Percentiles rank a stretch among this genome's conserved stretches.
phyloP scores from a whole-genome alignment of 139 green algal genomes.

The Chlorella sp. region DNA sequence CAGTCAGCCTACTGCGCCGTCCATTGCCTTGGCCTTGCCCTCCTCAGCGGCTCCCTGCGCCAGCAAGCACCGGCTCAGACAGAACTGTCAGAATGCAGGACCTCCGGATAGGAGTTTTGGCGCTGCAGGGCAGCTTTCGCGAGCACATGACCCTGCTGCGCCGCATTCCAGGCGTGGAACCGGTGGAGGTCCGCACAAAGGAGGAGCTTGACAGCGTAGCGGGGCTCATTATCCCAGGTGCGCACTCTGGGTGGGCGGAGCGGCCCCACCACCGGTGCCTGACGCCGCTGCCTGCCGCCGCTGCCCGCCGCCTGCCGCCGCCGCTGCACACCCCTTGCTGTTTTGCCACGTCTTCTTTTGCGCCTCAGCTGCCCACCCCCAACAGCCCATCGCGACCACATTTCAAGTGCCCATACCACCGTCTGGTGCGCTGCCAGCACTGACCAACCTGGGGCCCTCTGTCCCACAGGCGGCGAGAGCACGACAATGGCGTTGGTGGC shows the following conservation, averaged over 20 bases:
- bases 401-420: not conserved
- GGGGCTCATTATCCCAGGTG: conserved; percentile 91
- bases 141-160: conserved; percentile 87
- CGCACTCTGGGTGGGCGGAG: not conserved
- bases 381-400: not conserved
- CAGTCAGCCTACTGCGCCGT: too few relatives aligned
- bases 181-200: conserved; percentile 86
- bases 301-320: not conserved
- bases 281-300: not conserved
- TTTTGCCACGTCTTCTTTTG: not conserved
- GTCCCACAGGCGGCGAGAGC: conserved; percentile 80
- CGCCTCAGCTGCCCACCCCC: not conserved
- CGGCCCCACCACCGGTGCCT: not conserved
- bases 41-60: too few relatives aligned
- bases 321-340: not conserved
- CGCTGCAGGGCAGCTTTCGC: conserved; percentile 91
- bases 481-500: conserved; percentile 95
- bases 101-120: conserved; percentile 82
- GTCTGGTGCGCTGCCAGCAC: not conserved
- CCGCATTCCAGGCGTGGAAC: conserved; percentile 67
- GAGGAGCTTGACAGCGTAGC: conserved; percentile 78
- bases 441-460: not conserved
- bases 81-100: not conserved
- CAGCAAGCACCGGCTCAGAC: too few relatives aligned
- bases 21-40: too few relatives aligned